These are phyloP conservation scores for Aspergillus ellipticus DNA, from an alignment of 495 filamentous ascomycete genomes.

Conservation along the genomic window DNA sequence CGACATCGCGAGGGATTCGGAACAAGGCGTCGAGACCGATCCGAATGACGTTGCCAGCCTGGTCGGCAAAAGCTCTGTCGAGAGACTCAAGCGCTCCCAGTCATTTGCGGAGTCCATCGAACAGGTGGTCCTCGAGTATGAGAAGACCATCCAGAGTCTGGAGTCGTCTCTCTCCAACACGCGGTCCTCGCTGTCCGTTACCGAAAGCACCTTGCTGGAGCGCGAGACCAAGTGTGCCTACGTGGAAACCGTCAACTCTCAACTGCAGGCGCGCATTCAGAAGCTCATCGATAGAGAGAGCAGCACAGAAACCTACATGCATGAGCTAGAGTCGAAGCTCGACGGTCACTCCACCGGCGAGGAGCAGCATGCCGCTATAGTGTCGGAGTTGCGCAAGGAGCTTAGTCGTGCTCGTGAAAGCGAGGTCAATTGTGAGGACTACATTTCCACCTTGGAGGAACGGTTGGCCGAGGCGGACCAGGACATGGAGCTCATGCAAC, in stretches of 20 bases:
- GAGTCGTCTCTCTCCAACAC: conserved; percentile 92
- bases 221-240: conserved; percentile 92
- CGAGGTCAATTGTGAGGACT: conserved; percentile 85
- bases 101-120: conserved; percentile 94
- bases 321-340: conserved; percentile 83
- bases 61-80: conserved; percentile 75
- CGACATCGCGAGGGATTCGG: conserved; percentile 82
- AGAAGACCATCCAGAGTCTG: conserved; percentile 94
- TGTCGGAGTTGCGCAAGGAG: conserved; percentile 86
- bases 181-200: conserved; percentile 73
- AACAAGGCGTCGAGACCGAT: conserved; percentile 49
- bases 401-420: conserved; percentile 85
- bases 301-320: conserved; percentile 86
- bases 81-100: conserved; percentile 87
- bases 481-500: conserved; percentile 93
- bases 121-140: conserved; percentile 93
- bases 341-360: conserved; percentile 88
- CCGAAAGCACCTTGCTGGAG: conserved; percentile 82
- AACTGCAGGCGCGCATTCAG: conserved; percentile 82
- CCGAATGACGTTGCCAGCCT: conserved; percentile 54
- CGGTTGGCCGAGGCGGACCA: conserved; percentile 93
- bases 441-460: conserved; percentile 96
- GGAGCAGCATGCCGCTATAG: conserved; percentile 81
- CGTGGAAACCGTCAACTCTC: conserved; percentile 83
- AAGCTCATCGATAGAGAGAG: conserved; percentile 87